Evolutionary conservation across 2,329 filamentous ascomycete genomes (phyloP), one percentile per base, ranked within the genome.

Genomic region (Daldinia sp.): DNA sequence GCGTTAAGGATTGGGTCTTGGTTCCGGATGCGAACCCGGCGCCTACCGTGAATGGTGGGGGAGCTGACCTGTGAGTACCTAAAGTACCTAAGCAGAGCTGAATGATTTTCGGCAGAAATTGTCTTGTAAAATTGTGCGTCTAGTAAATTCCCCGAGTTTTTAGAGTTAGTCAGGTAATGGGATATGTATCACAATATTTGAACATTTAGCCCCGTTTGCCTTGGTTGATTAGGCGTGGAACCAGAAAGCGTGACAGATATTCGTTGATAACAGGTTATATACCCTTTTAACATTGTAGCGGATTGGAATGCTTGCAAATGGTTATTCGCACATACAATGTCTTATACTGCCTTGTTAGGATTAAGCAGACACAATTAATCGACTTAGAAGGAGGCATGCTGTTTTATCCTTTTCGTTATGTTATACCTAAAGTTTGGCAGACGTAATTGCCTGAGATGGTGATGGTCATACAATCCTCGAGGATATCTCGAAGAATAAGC

Each of bases 1-100:
- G 90, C 13, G 93, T 98, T 4, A 89, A 92, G 74, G 95, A 98
- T 78, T 98, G 84, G 82, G 85, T 85, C 1, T 76, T 88, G 66
- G 79, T 80, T 2, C 77, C 81, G n/a, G 77, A 78, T 15, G 50
- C 63, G 23, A 44, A 20, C 6, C 15, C 46, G 26, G 48, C 63
- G 18, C 48, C 68, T 6, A 26, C 54, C 5, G 67, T 85, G 10
- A 87, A 87, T 63, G 85, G 85, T 4, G 71, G 78, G 35, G 72
- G 68, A 73, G 23, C n/a, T 37, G 13, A 51, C 56, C 33, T 7
- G 44, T 56, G 20, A 56, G 33, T 35, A 35, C 33, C 6, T 7
- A 13, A 39, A 6, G 37, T 41, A 35, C 33, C 33, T 35, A 26
- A 9, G 9, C 15, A 13, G 18, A 53, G 50, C 30, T 33, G 28